A percentile compares a stretch with the other conserved stretches of the same genome.
Evolutionary conservation across 768 basidiomycete species (phyloP).

Genomic region (Suillus discolor): DNA sequence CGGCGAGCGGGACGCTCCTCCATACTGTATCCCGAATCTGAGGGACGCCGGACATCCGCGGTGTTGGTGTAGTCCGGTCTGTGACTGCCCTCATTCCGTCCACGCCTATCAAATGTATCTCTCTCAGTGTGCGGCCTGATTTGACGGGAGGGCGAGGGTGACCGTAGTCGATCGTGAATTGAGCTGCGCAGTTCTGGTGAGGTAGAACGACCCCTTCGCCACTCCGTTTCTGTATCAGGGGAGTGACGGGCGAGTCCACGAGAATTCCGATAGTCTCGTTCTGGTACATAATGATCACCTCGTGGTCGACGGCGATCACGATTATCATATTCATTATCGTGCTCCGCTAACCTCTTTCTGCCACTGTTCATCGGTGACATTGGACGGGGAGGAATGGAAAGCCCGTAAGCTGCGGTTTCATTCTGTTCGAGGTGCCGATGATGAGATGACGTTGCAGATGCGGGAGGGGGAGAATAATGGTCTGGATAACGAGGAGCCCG

Average conservation of each 20-base stretch:
- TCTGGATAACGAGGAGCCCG: constrained; percentile 10
- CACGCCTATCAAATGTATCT: background rate
- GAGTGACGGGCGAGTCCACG: background rate
- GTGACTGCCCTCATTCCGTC: background rate
- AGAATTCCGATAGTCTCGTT: constrained; percentile 7
- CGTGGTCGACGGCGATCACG: constrained; percentile 28
- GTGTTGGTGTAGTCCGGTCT: background rate
- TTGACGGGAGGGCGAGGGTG: background rate
- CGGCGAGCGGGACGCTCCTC: background rate
- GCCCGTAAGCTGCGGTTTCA: background rate
- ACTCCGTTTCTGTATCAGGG: constrained; percentile 17
- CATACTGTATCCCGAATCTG: background rate
- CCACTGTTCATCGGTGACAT: constrained; percentile 9
- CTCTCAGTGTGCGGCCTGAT: background rate
- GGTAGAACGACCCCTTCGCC: constrained; percentile 7
- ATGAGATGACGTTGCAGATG: background rate
- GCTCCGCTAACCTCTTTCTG: constrained; percentile 27
- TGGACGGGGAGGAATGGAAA: constrained; percentile 13
- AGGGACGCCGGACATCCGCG: background rate
- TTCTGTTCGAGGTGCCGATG: background rate
- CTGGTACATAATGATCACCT: constrained; percentile 20
- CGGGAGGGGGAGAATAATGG: constrained; percentile 16
- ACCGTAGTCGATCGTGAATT: background rate
- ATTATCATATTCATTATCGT: constrained; percentile 21
- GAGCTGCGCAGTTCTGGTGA: background rate